Percentiles rank a stretch among this genome's conserved stretches.
Evolutionary conservation across 164 flowering plant species (phyloP).

Genomic region (Cinnamomum micranthum): DNA sequence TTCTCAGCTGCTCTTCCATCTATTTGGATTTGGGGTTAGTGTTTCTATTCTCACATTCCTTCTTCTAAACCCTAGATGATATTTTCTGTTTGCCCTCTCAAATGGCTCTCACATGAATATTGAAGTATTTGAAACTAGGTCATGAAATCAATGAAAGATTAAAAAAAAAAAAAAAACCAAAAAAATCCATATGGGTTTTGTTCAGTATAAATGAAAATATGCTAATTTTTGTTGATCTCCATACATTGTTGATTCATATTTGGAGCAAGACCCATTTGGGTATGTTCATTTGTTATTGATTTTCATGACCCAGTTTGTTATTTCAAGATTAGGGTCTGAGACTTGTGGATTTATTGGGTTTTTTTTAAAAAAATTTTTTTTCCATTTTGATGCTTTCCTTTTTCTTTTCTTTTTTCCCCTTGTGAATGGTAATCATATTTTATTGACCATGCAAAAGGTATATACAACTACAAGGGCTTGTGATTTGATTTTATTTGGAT

Average conservation of each 20-base stretch:
- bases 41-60: neutral
- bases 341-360: neutral
- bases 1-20: too few relatives aligned
- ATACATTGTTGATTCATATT: neutral
- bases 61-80: neutral
- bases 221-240: neutral
- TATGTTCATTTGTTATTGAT: neutral
- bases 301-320: constrained; percentile 9
- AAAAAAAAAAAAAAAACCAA: too few relatives aligned
- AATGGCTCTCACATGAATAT: too few relatives aligned
- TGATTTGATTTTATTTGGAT: neutral
- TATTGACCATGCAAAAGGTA: neutral
- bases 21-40: too few relatives aligned
- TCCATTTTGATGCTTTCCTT: neutral
- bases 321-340: neutral
- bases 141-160: too few relatives aligned
- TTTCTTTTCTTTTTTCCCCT: neutral
- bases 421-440: neutral
- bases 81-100: neutral
- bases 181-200: neutral
- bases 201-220: neutral
- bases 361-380: neutral
- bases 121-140: too few relatives aligned
- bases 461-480: neutral
- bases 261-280: constrained; percentile 4